These are phyloP conservation scores for Hamigera avellanea DNA, from an alignment of 495 filamentous ascomycete species.

Conservation along the genomic window DNA sequence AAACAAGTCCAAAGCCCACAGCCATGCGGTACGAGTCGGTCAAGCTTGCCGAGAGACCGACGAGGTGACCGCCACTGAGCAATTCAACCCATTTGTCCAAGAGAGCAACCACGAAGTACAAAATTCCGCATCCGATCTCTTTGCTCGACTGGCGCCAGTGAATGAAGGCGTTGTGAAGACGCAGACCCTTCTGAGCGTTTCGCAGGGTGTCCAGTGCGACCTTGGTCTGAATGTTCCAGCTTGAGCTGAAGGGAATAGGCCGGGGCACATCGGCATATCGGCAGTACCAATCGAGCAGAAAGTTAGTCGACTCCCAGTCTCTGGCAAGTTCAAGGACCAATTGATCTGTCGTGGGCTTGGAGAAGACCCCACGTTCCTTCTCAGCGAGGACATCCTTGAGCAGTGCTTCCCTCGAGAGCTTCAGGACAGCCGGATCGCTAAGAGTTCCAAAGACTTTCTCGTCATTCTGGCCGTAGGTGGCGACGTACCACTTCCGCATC, in stretches of 20 bases:
- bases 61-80: slow-evolving; percentile 30
- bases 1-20: slow-evolving; percentile 45
- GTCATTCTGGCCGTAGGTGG: slow-evolving; percentile 19
- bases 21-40: slow-evolving; percentile 35
- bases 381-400: slow-evolving; percentile 33
- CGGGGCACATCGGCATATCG: slow-evolving; percentile 35
- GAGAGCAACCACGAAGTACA: slow-evolving; percentile 49
- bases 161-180: slow-evolving; percentile 50
- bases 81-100: slow-evolving; percentile 49
- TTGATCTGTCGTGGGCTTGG: slow-evolving; percentile 26
- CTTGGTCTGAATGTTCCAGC: slow-evolving; percentile 48
- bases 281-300: slow-evolving; percentile 50
- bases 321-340: slow-evolving; percentile 37
- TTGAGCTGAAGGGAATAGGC: slow-evolving; percentile 47
- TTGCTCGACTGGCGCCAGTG: slow-evolving; percentile 47
- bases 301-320: slow-evolving; percentile 46
- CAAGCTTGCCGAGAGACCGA: slow-evolving; percentile 28
- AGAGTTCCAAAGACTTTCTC: slow-evolving; percentile 25
- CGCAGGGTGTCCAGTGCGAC: slow-evolving; percentile 42
- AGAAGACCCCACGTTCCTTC: slow-evolving; percentile 28
- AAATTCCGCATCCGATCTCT: slow-evolving; percentile 44
- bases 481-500: slow-evolving; percentile 37
- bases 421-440: slow-evolving; percentile 33
- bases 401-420: slow-evolving; percentile 36
- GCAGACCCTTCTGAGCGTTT: slow-evolving; percentile 44